Evolutionary conservation across 1,139 yeast species (phyloP).

Genomic region (Blastobotrys arbuscula): DNA sequence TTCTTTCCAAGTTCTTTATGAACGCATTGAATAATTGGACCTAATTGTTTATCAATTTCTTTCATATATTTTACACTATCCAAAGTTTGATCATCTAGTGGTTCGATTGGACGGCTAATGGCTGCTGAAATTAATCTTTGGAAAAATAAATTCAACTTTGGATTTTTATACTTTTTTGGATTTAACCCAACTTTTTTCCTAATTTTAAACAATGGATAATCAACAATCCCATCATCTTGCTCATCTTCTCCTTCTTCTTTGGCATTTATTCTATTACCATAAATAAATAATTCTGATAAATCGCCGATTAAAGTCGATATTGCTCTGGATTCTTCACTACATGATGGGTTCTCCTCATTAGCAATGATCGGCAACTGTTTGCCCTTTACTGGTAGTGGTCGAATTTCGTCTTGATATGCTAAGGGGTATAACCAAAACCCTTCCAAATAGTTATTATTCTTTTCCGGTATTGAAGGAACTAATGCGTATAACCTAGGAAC

Average conservation of each 20-base stretch:
- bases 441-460: slow-evolving; percentile 22
- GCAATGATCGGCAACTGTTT: no score
- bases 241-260: not conserved
- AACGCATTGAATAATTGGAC: slow-evolving; percentile 19
- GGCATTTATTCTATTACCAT: no score
- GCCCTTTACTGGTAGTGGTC: slow-evolving; percentile 23
- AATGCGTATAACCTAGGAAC: slow-evolving; percentile 57
- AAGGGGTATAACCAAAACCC: slow-evolving; percentile 36
- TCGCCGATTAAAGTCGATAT: no score
- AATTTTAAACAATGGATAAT: slow-evolving; percentile 44
- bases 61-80: slow-evolving; percentile 9
- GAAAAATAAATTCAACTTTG: not conserved
- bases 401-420: slow-evolving; percentile 37
- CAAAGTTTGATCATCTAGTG: not conserved
- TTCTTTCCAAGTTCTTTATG: slow-evolving; percentile 9
- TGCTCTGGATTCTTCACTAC: no score
- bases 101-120: not conserved
- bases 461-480: slow-evolving; percentile 44
- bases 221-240: not conserved
- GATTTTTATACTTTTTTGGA: not conserved
- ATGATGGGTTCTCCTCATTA: no score
- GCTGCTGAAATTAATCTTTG: not conserved
- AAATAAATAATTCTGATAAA: no score
- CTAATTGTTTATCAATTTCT: slow-evolving; percentile 28
- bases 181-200: slow-evolving; percentile 41